Evolutionary conservation across 768 basidiomycete species (phyloP).

Genomic region (Russula abietina): DNA sequence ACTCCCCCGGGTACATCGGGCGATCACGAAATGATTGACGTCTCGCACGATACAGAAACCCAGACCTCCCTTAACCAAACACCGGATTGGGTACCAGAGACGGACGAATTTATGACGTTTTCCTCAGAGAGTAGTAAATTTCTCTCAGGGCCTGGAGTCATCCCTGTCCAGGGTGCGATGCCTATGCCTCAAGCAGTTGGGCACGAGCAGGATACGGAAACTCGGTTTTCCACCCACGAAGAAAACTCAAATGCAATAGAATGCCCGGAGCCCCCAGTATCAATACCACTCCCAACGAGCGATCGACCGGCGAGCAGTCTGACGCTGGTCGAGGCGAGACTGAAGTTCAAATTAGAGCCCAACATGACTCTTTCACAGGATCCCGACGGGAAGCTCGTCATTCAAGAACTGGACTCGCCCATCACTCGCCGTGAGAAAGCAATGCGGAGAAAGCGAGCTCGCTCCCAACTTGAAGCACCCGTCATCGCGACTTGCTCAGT

Average conservation of each 20-base stretch:
- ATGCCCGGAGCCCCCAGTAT: not conserved
- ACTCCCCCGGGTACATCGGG: not conserved
- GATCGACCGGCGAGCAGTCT: not conserved
- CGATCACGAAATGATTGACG: constrained; percentile 3
- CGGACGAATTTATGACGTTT: not conserved
- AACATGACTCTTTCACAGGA: constrained; percentile 28
- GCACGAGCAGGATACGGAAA: not conserved
- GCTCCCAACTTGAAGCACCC: constrained; percentile 20
- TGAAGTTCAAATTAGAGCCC: constrained; percentile 13
- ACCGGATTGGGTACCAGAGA: not conserved
- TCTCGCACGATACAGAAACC: not conserved
- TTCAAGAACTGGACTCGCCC: constrained; percentile 71
- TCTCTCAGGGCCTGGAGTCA: constrained; percentile 18
- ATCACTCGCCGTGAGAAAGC: constrained; percentile 56
- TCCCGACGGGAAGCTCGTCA: constrained; percentile 49
- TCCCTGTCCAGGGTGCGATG: constrained; percentile 5
- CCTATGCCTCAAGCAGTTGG: not conserved
- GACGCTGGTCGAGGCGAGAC: constrained; percentile 12
- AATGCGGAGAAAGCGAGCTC: constrained; percentile 35
- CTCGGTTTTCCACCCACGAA: not conserved
- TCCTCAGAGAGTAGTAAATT: not conserved
- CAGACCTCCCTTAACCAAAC: not conserved
- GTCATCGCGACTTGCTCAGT: constrained; percentile 11
- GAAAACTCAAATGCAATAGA: not conserved
- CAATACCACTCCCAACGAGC: not conserved